Percentiles rank a stretch among this genome's conserved stretches.
Evolutionary conservation across 768 basidiomycete species (phyloP).

Genomic region (Tulasnella sp.): DNA sequence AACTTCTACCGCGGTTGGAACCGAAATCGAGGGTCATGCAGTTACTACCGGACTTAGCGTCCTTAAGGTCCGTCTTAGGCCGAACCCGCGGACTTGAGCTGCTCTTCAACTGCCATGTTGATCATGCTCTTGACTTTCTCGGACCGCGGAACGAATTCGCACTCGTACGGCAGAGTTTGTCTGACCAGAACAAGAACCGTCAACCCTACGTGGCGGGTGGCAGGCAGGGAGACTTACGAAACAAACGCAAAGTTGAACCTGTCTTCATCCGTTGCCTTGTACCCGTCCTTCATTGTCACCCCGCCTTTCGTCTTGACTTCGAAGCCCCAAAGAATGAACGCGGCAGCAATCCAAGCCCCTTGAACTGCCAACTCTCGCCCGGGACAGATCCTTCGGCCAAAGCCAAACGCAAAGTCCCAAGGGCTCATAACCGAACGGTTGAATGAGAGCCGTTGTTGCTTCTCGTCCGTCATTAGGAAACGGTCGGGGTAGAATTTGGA

Average conservation of each 20-base stretch:
- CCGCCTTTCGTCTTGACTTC: conserved; percentile 3
- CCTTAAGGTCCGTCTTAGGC: background rate
- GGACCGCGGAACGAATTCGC: background rate
- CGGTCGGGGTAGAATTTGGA: conserved; percentile 14
- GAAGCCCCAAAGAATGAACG: background rate
- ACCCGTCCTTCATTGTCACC: background rate
- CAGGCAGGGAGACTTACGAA: background rate
- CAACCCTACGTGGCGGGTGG: too few species aligned
- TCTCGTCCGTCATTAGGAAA: background rate
- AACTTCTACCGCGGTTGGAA: background rate
- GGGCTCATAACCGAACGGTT: background rate
- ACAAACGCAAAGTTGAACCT: background rate
- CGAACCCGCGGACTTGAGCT: background rate
- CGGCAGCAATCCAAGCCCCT: background rate
- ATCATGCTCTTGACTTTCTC: background rate
- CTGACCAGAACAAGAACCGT: too few species aligned
- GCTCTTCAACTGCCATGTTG: background rate
- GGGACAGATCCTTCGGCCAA: conserved; percentile 11
- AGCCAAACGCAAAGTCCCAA: conserved; percentile 5
- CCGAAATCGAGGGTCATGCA: background rate
- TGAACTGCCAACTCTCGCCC: background rate
- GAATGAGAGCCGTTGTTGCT: background rate
- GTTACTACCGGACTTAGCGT: background rate
- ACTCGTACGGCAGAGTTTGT: background rate
- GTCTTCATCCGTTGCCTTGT: background rate